Evolutionary conservation across 2,329 filamentous ascomycete species (phyloP).

Genomic region (Fusarium anguioides): DNA sequence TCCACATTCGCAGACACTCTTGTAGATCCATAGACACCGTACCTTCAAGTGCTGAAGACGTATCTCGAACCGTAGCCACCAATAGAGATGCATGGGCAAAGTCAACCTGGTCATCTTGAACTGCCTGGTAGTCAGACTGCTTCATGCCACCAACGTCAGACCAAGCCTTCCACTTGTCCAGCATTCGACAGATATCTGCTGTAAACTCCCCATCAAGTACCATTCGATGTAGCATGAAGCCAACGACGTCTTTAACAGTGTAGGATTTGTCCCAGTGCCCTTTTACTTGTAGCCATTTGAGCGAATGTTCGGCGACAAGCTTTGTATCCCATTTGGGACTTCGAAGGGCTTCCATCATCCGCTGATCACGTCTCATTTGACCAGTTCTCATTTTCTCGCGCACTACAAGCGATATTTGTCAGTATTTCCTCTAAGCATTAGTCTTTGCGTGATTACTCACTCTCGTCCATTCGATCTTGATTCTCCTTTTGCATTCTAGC

Average conservation of each 20-base stretch:
- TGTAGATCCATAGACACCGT: constrained; percentile 64
- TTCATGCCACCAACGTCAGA: constrained; percentile 66
- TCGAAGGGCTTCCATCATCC: constrained; percentile 62
- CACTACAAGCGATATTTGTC: constrained; percentile 47
- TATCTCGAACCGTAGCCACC: constrained; percentile 60
- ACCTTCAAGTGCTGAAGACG: constrained; percentile 58
- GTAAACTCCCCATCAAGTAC: constrained; percentile 61
- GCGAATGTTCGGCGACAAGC: constrained; percentile 57
- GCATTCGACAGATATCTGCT: constrained; percentile 53
- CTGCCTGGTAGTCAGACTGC: constrained; percentile 55
- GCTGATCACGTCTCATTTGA: constrained; percentile 57
- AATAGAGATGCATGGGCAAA: constrained; percentile 63
- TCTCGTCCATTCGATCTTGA: constrained; percentile 59
- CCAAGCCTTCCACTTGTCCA: constrained; percentile 66
- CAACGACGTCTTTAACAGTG: constrained; percentile 56
- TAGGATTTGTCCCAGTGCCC: constrained; percentile 41
- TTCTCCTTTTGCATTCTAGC: constrained; percentile 57
- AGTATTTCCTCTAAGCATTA: background rate
- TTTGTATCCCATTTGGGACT: constrained; percentile 64
- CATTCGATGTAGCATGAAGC: constrained; percentile 63
- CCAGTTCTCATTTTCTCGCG: constrained; percentile 54
- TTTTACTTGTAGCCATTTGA: constrained; percentile 57
- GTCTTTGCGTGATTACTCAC: constrained; percentile 47
- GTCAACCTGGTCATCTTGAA: constrained; percentile 53
- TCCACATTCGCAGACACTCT: constrained; percentile 66